A percentile compares a stretch with the other conserved stretches of the same genome.
Conservation (phyloP, 768 basidiomycete genomes). For the Kondoa subrosea region DNA sequence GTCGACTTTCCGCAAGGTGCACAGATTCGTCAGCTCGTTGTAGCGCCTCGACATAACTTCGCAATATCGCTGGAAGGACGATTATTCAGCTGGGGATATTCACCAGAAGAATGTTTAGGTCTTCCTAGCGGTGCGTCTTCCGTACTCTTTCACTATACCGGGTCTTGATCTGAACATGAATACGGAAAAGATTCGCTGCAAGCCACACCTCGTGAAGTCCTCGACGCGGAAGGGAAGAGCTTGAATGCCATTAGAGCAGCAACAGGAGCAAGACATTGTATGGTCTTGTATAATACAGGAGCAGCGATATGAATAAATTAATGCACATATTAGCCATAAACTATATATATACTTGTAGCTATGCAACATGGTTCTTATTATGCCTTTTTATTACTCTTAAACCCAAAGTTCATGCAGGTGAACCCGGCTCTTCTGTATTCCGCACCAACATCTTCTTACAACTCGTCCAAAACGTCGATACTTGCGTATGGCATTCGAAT, state of each 20-base stretch:
- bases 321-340: neutral
- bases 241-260: neutral
- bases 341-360: neutral
- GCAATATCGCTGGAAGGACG: neutral
- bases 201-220: neutral
- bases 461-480: neutral
- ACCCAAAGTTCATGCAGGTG: neutral
- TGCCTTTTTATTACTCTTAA: neutral
- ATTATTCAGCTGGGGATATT: neutral
- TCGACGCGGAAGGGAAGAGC: neutral
- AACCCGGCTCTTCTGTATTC: neutral
- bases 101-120: neutral
- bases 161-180: neutral
- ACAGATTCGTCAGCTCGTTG: neutral
- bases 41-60: constrained; percentile 2
- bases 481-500: constrained; percentile 14
- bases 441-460: neutral
- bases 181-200: neutral
- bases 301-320: too few species aligned
- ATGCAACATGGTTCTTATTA: neutral
- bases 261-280: neutral
- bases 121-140: neutral
- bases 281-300: neutral
- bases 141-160: neutral
- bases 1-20: neutral